Percentiles rank a stretch among this genome's conserved stretches.
Conservation (phyloP, 2,329 filamentous ascomycete species). For the Amphichorda felina region DNA sequence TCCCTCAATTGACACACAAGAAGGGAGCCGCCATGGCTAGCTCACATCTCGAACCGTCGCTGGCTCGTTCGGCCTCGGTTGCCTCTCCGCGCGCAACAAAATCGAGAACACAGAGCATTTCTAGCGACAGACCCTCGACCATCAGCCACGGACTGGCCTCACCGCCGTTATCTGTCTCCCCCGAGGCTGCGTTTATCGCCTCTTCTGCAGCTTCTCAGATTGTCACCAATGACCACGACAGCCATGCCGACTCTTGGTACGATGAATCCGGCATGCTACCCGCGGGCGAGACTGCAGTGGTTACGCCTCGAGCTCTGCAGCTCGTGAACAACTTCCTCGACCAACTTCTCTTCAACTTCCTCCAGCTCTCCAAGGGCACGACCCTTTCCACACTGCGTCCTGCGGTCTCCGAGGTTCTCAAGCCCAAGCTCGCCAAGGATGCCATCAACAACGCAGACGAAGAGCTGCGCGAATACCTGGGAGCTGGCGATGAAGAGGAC, state of each 20-base stretch:
- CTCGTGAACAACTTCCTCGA: slow-evolving; percentile 90
- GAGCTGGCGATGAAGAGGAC: slow-evolving; percentile 66
- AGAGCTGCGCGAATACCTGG: slow-evolving; percentile 79
- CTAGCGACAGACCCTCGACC: slow-evolving; percentile 58
- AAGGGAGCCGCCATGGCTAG: neutral
- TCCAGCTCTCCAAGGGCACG: slow-evolving; percentile 70
- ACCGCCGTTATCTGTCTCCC: slow-evolving; percentile 58
- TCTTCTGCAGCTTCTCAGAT: slow-evolving; percentile 81
- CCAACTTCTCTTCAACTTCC: slow-evolving; percentile 81
- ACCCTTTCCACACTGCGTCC: slow-evolving; percentile 63
- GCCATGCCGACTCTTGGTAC: slow-evolving; percentile 56
- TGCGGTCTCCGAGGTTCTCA: slow-evolving; percentile 77
- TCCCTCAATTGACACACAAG: no score
- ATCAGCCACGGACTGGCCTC: slow-evolving; percentile 46
- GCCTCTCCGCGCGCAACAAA: slow-evolving; percentile 9
- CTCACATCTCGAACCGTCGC: neutral
- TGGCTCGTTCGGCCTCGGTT: neutral
- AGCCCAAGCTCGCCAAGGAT: slow-evolving; percentile 76
- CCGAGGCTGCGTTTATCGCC: slow-evolving; percentile 79
- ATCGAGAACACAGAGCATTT: slow-evolving; percentile 52
- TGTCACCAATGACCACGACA: slow-evolving; percentile 78
- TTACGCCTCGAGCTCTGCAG: slow-evolving; percentile 60
- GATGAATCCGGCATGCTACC: slow-evolving; percentile 56
- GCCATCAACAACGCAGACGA: slow-evolving; percentile 75
- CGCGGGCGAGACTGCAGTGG: slow-evolving; percentile 55